These are phyloP conservation scores for Calvatia gigantea DNA, from an alignment of 768 basidiomycete species.

Conservation along the genomic window DNA sequence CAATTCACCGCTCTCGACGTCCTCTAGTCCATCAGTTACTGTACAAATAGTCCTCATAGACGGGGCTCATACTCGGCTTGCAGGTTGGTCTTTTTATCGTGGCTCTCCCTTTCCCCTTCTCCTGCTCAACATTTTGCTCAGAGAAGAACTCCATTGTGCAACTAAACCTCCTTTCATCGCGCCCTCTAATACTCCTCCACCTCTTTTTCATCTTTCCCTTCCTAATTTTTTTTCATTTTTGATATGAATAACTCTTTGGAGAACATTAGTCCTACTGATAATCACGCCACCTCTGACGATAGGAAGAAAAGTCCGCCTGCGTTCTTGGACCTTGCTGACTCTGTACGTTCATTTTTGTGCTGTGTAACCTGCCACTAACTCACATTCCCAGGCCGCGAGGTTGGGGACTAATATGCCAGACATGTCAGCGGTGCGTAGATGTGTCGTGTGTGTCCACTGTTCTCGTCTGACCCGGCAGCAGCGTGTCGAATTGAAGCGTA, in stretches of 20 bases:
- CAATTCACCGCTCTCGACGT: conserved; percentile 15
- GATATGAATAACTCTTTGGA: conserved; percentile 67
- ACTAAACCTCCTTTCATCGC: conserved; percentile 42
- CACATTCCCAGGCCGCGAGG: conserved; percentile 62
- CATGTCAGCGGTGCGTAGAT: conserved; percentile 71
- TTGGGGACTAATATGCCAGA: conserved; percentile 86
- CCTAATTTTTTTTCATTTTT: conserved; percentile 48
- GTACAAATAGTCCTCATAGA: conserved; percentile 83
- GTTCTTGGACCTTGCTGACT: conserved; percentile 91
- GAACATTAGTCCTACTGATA: conserved; percentile 72
- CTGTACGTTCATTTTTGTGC: conserved; percentile 49
- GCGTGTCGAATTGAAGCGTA: conserved; percentile 85
- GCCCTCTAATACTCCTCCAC: conserved; percentile 29
- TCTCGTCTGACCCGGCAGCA: conserved; percentile 9
- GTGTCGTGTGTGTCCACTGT: conserved; percentile 8
- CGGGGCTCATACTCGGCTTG: conserved; percentile 63
- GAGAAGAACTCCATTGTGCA: conserved; percentile 61
- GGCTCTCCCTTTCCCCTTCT: conserved; percentile 20
- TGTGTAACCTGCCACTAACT: conserved; percentile 17
- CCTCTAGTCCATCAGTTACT: conserved; percentile 36
- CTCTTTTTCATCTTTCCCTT: conserved; percentile 54
- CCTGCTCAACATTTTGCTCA: conserved; percentile 19
- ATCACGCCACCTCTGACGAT: conserved; percentile 61
- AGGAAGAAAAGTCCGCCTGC: conserved; percentile 88
- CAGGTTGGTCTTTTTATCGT: conserved; percentile 46